Evolutionary conservation across 2,329 filamentous ascomycete species (phyloP).

Genomic region (Fusarium dlaminii): DNA sequence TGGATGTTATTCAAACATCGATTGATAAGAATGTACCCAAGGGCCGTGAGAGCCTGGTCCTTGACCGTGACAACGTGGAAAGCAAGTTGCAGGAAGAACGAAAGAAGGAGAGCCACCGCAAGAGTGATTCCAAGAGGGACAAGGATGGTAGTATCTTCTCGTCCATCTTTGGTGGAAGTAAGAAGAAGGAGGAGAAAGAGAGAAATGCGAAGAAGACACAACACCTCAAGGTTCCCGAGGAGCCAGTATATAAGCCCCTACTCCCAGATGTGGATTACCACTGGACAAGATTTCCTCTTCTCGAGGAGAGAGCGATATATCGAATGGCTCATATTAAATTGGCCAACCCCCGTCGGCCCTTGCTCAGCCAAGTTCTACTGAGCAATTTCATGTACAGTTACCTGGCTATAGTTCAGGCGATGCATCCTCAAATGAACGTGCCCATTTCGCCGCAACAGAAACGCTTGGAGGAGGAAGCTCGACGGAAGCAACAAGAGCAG

Average conservation of each 20-base stretch:
- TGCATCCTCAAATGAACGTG: conserved; percentile 95
- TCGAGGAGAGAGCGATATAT: conserved; percentile 97
- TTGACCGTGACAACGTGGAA: conserved; percentile 81
- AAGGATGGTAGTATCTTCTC: conserved; percentile 95
- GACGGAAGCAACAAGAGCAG: conserved; percentile 60
- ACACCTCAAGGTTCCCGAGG: conserved; percentile 81
- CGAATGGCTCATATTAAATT: conserved; percentile 99
- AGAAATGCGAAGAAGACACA: conserved; percentile 77
- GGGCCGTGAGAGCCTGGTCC: conserved; percentile 82
- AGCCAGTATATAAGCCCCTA: conserved; percentile 75
- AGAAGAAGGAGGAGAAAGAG: conserved; percentile 86
- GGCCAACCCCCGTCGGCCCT: conserved; percentile 90
- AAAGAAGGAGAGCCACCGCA: conserved; percentile 81
- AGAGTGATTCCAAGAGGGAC: conserved; percentile 84
- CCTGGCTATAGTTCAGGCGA: conserved; percentile 96
- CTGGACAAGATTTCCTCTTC: conserved; percentile 93
- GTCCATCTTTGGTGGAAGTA: conserved; percentile 88
- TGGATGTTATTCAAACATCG: conserved; percentile 88
- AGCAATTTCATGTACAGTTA: conserved; percentile 99
- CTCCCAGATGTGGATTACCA: conserved; percentile 93
- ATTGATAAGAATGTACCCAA: conserved; percentile 74
- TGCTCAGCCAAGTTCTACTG: conserved; percentile 93
- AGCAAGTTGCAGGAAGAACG: conserved; percentile 80
- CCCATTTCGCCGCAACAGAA: conserved; percentile 83
- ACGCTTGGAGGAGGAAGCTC: conserved; percentile 64